Evolutionary conservation across 1,284 basidiomycete species (phyloP), one percentile per base, ranked within the genome.

Genomic region (Ustilago bromivora): DNA sequence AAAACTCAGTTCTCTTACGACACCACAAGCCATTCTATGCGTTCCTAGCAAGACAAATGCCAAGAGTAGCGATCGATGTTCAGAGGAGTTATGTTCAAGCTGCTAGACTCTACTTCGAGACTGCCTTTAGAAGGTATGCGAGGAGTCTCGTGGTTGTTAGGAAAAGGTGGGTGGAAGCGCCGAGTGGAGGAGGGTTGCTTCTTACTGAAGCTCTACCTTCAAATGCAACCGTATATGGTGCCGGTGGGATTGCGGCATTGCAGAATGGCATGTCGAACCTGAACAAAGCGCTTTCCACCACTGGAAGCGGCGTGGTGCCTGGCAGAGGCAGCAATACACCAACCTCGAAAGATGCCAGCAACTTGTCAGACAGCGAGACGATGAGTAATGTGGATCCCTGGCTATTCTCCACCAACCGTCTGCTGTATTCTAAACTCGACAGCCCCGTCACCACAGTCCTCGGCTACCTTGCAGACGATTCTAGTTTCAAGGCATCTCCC

Each of bases 61-160:
- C 92, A 4, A 89, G 90, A 40, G 92, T 96, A 32, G 95, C 96
- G 2, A 90, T 90, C 70, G 96, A 98, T 86, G 89, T 99, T 23
- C 95, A 96, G 86, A 89, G 94, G 55, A 92, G 93, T 4, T 99
- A 99, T 84, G 88, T 93, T 36, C 90, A 90, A 52, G 91, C 93
- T 12, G 93, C 94, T 4, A 90, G 95, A 23, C 90, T 94, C 19
- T 99, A 98, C 86, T 98, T 95, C 76, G 97, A 99, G 87, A 98
- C 97, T 17, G 94, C 93, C 0, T 96, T 99, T 84, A 88, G 97
- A 67, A 89, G 97, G 56, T 99, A 99, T 85, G 90, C 92, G 34
- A 89, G 97, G 36, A 92, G 74, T 54, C 54, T 84, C 0, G 67
- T 64, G 12, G 64, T 66, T 4, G 47, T 76, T 9, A 35, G 79